phyloP scores from a whole-genome alignment of 2,329 filamentous ascomycete genomes.

The Aspergillus melleus region DNA sequence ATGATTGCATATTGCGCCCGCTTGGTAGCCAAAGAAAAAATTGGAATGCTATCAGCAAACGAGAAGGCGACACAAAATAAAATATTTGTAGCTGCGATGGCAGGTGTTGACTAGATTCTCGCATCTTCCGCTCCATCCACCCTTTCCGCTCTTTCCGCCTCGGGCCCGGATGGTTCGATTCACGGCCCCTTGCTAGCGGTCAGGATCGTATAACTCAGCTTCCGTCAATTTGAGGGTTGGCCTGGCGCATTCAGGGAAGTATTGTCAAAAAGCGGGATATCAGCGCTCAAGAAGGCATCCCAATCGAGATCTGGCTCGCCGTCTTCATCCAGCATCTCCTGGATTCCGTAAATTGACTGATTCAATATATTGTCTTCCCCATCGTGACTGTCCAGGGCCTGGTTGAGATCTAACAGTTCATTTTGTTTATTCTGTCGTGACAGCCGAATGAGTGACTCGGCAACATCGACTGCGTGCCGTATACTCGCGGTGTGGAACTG shows the following conservation, averaged over 20 bases:
- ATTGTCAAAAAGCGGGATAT: background rate
- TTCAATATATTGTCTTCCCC: background rate
- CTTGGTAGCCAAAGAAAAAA: background rate
- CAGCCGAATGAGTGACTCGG: background rate
- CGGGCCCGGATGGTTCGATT: background rate
- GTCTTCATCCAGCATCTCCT: background rate
- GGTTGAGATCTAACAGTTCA: background rate
- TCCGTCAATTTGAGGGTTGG: background rate
- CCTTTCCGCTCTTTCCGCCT: slow-evolving; percentile 5
- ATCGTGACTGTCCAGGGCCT: background rate
- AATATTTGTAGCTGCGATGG: background rate
- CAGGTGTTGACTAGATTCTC: background rate
- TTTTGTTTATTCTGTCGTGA: background rate
- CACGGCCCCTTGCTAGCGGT: background rate
- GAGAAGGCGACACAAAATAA: background rate
- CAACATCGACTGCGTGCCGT: background rate
- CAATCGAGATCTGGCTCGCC: background rate
- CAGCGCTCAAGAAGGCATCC: background rate
- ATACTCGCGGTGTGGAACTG: background rate
- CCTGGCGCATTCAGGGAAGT: background rate
- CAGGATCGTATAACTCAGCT: background rate
- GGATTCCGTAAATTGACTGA: background rate
- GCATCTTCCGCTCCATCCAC: slow-evolving; percentile 5
- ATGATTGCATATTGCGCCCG: slow-evolving; percentile 23
- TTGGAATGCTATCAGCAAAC: background rate